Base-by-base conservation (phyloP, 106 monocot genomes). In the Allium fistulosum region DNA sequence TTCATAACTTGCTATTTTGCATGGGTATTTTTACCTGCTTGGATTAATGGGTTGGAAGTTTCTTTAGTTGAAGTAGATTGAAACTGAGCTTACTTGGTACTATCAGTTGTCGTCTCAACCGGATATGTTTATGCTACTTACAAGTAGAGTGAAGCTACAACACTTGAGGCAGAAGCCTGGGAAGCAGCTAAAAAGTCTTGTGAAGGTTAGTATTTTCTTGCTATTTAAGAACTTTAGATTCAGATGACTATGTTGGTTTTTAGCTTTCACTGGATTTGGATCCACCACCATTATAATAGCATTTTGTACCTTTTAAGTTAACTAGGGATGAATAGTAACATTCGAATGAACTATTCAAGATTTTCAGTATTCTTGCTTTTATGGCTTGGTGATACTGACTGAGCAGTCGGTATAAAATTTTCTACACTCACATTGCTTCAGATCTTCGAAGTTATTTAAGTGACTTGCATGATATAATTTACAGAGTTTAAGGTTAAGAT, bases 41-140 rank as follows among this genome's bases (percentile, higher is more conserved):
- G 94, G 94, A 94, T 90, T 87, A 94, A 87, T 74, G 88, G 91
- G n/a, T 67, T 96, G 75, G 95, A 96, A 78, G 84, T 96, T 9
- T 86, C 74, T 66, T 83, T 85, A 0, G 7, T 96, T 9, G 95
- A 96, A 70, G 83, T 59, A 58, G 95, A 96, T 72, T 71, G 46
- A 3, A 50, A 70, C 52, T 46, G 75, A 9, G 88, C 77, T 26
- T 81, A 58, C 75, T 68, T 96, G 82, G 76, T 96, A 49, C 67
- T 96, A 10, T 88, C 91, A 2, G 85, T 81, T 15, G 90, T 90
- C 8, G 83, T 91, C n/a, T 81, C 87, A 13, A 88, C 85, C 11
- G 79, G 95, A 69, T 96, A 96, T 59, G 10, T 82, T 18, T 96
- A 96, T 51, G 88, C 91, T 16, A 85, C 81, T 10, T 96, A 91